A percentile compares a stretch with the other conserved stretches of the same genome.
Evolutionary conservation across 1,284 basidiomycete species (phyloP).

Genomic region (Cronartium quercuum): DNA sequence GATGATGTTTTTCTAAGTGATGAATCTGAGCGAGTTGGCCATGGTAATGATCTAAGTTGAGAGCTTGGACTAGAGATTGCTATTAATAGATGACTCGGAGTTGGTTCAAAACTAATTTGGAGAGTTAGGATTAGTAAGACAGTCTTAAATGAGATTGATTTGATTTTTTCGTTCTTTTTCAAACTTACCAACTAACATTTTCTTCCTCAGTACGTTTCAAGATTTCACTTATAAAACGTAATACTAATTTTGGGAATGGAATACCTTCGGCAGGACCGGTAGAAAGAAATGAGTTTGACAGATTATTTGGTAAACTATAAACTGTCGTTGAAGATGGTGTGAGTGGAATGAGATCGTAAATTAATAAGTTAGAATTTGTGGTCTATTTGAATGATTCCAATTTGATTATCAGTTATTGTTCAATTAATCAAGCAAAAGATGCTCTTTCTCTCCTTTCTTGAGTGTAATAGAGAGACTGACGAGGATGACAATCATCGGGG

Average conservation of each 20-base stretch:
- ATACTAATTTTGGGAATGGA: constrained; percentile 26
- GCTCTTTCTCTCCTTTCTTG: too few relatives aligned
- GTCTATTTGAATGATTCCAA: background rate
- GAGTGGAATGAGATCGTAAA: constrained; percentile 13
- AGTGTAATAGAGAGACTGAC: constrained; percentile 1
- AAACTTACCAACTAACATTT: constrained; percentile 17
- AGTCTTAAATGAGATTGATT: too few relatives aligned
- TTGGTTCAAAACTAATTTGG: constrained; percentile 10
- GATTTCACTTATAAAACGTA: constrained; percentile 18
- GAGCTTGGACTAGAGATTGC: constrained; percentile 4
- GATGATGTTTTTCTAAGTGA: background rate
- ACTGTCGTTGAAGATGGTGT: constrained; percentile 9
- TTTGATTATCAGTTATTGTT: too few relatives aligned
- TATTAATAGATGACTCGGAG: constrained; percentile 15
- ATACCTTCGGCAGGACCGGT: constrained; percentile 33
- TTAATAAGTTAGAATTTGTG: background rate
- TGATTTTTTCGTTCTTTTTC: too few relatives aligned
- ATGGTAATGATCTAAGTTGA: constrained; percentile 16
- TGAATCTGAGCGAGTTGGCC: background rate
- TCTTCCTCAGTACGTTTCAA: background rate
- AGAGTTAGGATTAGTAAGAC: background rate
- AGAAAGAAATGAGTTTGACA: constrained; percentile 15
- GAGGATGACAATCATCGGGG: constrained; percentile 11
- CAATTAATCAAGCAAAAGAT: too few relatives aligned
- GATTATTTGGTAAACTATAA: constrained; percentile 22